Evolutionary conservation across 2,329 filamentous ascomycete species (phyloP).

Genomic region (Venturia nashicola): DNA sequence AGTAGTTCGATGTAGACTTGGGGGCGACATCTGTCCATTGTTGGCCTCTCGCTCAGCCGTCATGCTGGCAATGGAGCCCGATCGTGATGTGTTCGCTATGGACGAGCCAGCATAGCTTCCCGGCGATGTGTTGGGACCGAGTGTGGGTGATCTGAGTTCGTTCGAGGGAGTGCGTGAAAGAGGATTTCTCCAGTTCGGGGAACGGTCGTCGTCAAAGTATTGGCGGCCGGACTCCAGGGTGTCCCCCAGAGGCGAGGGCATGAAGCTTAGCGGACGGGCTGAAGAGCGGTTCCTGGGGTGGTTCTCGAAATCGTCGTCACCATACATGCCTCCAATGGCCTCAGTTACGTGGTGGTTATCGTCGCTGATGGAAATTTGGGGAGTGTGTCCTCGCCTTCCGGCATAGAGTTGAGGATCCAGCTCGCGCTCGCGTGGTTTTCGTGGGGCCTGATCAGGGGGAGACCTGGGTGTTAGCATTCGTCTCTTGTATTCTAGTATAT

Average conservation of each 20-base stretch:
- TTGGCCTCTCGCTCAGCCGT: constrained; percentile 13
- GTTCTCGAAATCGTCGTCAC: constrained; percentile 49
- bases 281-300: constrained; percentile 59
- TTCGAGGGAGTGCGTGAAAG: not conserved
- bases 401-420: constrained; percentile 34
- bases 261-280: constrained; percentile 15
- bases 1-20: constrained; percentile 20
- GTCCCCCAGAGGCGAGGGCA: constrained; percentile 9
- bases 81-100: not conserved
- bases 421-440: constrained; percentile 26
- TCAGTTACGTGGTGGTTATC: constrained; percentile 90
- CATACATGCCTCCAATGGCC: constrained; percentile 83
- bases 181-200: not conserved
- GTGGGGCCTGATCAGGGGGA: constrained; percentile 20
- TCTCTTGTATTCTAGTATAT: not conserved
- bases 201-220: not conserved
- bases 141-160: not conserved
- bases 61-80: constrained; percentile 11
- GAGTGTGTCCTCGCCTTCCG: constrained; percentile 43
- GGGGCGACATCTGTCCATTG: constrained; percentile 22
- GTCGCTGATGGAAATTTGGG: constrained; percentile 65
- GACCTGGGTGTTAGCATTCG: not conserved
- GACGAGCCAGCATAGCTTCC: not conserved
- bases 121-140: not conserved
- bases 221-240: constrained; percentile 1